Conservation (phyloP, 495 filamentous ascomycete genomes). For the Lineolata rhizophorae region DNA sequence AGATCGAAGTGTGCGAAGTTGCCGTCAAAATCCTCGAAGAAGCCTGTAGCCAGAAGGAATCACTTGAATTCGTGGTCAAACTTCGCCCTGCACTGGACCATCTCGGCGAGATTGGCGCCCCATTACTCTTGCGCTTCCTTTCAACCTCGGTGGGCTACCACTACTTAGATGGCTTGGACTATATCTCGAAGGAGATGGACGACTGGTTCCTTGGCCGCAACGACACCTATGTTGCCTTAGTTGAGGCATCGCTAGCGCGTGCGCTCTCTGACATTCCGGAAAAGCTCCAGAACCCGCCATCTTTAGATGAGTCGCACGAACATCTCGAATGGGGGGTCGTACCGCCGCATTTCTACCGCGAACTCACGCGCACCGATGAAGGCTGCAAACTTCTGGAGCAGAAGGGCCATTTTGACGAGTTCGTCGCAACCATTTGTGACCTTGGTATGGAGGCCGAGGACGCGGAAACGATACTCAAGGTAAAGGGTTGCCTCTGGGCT, state of each 20-base stretch:
- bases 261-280: conserved; percentile 44
- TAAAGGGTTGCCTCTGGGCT: conserved; percentile 94
- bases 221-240: conserved; percentile 80
- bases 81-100: conserved; percentile 92
- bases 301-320: conserved; percentile 24
- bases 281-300: conserved; percentile 20
- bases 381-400: conserved; percentile 75
- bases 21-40: conserved; percentile 95
- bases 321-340: conserved; percentile 42
- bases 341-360: conserved; percentile 91
- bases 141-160: conserved; percentile 94
- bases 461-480: conserved; percentile 68
- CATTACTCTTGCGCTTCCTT: conserved; percentile 75
- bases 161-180: conserved; percentile 89
- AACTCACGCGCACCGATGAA: conserved; percentile 78
- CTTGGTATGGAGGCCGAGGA: conserved; percentile 68
- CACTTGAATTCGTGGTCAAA: conserved; percentile 86
- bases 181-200: conserved; percentile 98
- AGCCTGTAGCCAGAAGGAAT: conserved; percentile 74
- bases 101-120: conserved; percentile 89
- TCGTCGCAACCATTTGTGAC: conserved; percentile 68
- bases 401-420: conserved; percentile 91
- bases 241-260: conserved; percentile 84
- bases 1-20: conserved; percentile 85
- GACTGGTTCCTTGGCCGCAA: conserved; percentile 97